Conservation (phyloP, 805 yeast genomes). For the Metschnikowia reukaufii region DNA sequence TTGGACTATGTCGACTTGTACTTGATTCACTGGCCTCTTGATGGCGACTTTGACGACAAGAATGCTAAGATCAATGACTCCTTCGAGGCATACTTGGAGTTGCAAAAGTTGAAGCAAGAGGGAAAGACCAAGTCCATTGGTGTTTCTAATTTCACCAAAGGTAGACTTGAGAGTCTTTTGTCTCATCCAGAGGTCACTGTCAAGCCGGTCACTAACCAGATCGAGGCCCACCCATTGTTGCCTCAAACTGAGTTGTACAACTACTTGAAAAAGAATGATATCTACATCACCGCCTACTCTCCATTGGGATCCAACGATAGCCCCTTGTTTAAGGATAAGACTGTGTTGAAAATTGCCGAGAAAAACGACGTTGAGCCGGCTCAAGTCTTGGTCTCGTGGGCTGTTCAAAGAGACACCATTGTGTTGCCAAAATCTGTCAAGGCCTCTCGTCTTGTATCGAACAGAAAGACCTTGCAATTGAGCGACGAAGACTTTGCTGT, state of each 20-base stretch:
- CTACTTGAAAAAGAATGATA: slow-evolving; percentile 36
- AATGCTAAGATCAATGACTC: slow-evolving; percentile 26
- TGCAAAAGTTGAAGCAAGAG: slow-evolving; percentile 55
- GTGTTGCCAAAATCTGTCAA: slow-evolving; percentile 33
- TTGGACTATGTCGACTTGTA: slow-evolving; percentile 72
- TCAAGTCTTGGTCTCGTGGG: slow-evolving; percentile 59
- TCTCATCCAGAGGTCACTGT: slow-evolving; percentile 19
- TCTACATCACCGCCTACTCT: slow-evolving; percentile 53
- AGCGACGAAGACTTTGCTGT: slow-evolving; percentile 37
- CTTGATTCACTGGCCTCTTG: slow-evolving; percentile 60
- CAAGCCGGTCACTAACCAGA: slow-evolving; percentile 56
- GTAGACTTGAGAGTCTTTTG: slow-evolving; percentile 23
- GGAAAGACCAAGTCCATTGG: slow-evolving; percentile 55
- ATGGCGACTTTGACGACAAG: slow-evolving; percentile 29
- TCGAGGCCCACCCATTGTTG: slow-evolving; percentile 37
- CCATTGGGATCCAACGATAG: slow-evolving; percentile 69
- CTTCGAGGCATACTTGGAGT: slow-evolving; percentile 38
- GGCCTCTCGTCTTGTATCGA: slow-evolving; percentile 35
- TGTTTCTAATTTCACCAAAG: slow-evolving; percentile 46
- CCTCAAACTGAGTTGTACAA: slow-evolving; percentile 43
- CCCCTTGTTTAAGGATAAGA: slow-evolving; percentile 50
- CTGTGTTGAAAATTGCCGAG: slow-evolving; percentile 27
- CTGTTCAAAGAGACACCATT: slow-evolving; percentile 52
- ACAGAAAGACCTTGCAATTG: slow-evolving; percentile 35
- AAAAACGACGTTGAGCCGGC: slow-evolving; percentile 43